phyloP scores from a whole-genome alignment of 176 grass and related monocot species.

The Miscanthus lutarioriparius region DNA sequence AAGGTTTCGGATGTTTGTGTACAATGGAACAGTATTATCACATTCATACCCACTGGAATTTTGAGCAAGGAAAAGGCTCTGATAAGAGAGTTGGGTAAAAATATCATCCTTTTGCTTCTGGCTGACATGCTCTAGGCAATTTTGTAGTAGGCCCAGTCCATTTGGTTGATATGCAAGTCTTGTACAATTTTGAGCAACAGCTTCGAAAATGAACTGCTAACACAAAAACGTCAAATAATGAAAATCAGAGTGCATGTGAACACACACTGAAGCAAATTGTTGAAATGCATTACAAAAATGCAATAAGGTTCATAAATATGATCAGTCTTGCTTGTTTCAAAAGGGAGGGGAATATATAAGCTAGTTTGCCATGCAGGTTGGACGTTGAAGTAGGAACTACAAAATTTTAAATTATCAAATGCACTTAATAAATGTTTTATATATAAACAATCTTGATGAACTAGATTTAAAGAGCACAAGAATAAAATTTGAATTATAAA shows the following conservation, averaged over 20 bases:
- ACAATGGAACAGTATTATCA: background rate
- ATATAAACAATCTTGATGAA: background rate
- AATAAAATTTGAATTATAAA: background rate
- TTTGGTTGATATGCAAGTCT: slow-evolving; percentile 35
- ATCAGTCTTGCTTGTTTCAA: background rate
- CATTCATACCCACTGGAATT: slow-evolving; percentile 51
- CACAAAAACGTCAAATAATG: background rate
- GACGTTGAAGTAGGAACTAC: background rate
- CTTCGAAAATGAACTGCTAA: slow-evolving; percentile 50
- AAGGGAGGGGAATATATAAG: background rate
- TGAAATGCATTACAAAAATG: background rate
- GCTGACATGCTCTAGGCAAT: slow-evolving; percentile 10
- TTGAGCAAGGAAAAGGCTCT: slow-evolving; percentile 34
- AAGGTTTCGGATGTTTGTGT: background rate
- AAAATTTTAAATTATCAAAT: background rate
- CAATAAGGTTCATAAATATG: background rate
- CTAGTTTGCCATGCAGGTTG: background rate
- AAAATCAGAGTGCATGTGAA: background rate
- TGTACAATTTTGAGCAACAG: slow-evolving; percentile 26
- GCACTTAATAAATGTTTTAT: background rate
- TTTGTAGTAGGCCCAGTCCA: slow-evolving; percentile 43
- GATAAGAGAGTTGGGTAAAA: background rate
- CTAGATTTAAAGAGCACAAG: background rate
- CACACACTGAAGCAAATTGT: background rate
- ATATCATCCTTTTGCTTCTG: slow-evolving; percentile 4